Evolutionary conservation across 2,329 filamentous ascomycete species (phyloP).

Genomic region (Cercospora janseana): DNA sequence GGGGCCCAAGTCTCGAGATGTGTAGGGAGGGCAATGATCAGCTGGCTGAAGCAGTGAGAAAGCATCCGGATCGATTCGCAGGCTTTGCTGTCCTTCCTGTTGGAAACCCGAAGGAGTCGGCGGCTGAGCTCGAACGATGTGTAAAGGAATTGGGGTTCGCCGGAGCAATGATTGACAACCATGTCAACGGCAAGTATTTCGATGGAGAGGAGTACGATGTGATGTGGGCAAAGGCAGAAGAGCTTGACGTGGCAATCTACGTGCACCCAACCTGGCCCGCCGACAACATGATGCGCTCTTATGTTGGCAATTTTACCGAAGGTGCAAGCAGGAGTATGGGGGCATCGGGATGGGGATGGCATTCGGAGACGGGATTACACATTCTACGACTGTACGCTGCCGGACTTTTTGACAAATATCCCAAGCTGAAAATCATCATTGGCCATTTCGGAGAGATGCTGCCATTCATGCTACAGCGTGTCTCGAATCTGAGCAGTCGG

Average conservation of each 20-base stretch:
- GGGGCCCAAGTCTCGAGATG: conserved; percentile 29
- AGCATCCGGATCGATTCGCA: conserved; percentile 34
- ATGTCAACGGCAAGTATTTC: conserved; percentile 38
- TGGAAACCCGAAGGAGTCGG: conserved; percentile 34
- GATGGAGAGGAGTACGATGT: conserved; percentile 35
- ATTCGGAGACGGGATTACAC: conserved; percentile 51
- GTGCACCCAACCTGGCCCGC: conserved; percentile 51
- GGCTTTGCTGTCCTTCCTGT: conserved; percentile 39
- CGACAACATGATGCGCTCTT: conserved; percentile 39
- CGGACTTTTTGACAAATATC: conserved; percentile 57
- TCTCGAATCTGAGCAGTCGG: conserved; percentile 34
- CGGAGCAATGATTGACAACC: conserved; percentile 40
- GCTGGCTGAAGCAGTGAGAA: conserved; percentile 33
- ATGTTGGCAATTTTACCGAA: conserved; percentile 38
- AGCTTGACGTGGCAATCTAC: conserved; percentile 53
- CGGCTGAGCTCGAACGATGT: conserved; percentile 36
- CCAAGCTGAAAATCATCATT: conserved; percentile 55
- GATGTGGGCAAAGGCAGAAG: conserved; percentile 39
- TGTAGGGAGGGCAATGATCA: conserved; percentile 38
- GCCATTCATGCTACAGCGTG: conserved; percentile 56
- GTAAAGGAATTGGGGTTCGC: conserved; percentile 38
- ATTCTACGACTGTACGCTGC: conserved; percentile 52
- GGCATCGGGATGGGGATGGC: conserved; percentile 52
- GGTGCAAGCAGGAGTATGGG: conserved; percentile 39
- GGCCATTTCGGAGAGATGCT: conserved; percentile 59